Percentiles rank a stretch among this genome's conserved stretches.
Evolutionary conservation across 352 stramenopile species (phyloP).

Genomic region (Phytopythium kandeliae): DNA sequence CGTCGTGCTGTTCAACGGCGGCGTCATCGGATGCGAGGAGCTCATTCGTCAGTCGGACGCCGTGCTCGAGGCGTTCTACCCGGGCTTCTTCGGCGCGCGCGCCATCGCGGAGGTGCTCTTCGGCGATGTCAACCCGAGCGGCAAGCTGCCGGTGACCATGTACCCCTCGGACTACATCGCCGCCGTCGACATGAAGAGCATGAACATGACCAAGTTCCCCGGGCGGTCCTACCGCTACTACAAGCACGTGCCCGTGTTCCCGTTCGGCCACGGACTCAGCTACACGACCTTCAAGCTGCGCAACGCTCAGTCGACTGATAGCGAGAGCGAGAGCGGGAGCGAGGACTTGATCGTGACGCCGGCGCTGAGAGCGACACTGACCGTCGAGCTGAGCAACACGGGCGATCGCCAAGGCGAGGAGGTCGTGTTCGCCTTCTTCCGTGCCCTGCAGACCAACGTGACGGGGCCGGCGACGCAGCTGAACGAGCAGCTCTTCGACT

Average conservation of each 20-base stretch:
- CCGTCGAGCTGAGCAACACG: constrained; percentile 51
- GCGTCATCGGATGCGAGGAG: constrained; percentile 72
- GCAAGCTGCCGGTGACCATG: constrained; percentile 86
- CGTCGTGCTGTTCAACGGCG: constrained; percentile 86
- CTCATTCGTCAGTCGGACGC: constrained; percentile 56
- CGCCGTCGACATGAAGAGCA: constrained; percentile 76
- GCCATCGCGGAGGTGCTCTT: constrained; percentile 84
- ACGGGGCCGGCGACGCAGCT: constrained; percentile 54
- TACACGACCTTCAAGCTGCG: constrained; percentile 81
- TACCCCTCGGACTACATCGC: constrained; percentile 78
- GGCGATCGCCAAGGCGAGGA: constrained; percentile 50
- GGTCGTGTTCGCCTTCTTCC: constrained; percentile 78
- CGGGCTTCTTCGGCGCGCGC: constrained; percentile 72
- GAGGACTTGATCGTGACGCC: constrained; percentile 27
- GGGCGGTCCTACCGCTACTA: constrained; percentile 92
- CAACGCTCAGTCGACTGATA: not conserved
- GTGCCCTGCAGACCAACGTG: constrained; percentile 45
- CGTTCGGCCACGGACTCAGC: constrained; percentile 88
- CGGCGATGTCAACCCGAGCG: constrained; percentile 69
- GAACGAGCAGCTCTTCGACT: constrained; percentile 77
- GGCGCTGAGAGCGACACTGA: constrained; percentile 34
- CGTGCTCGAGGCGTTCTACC: constrained; percentile 80
- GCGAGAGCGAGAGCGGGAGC: no score
- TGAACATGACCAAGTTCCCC: constrained; percentile 87
- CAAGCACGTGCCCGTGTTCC: constrained; percentile 82